Conservation (phyloP, 352 stramenopile genomes). For the Thalassiosira oceanica region DNA sequence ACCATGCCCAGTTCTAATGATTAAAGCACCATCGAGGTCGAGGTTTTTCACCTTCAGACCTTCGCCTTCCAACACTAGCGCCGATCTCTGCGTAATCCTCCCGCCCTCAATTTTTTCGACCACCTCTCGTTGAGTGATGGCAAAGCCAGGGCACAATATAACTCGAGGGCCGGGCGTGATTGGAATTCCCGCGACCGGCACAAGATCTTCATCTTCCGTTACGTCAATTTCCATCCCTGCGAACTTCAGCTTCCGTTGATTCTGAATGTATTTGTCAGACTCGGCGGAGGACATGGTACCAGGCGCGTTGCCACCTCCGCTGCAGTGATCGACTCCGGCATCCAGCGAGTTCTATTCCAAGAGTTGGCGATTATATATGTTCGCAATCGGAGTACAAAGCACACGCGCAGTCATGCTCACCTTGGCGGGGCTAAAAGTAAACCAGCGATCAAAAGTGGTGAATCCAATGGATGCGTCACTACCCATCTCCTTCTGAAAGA, state of each 20-base stretch:
- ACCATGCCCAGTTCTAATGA: slow-evolving; percentile 63
- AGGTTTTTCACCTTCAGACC: slow-evolving; percentile 72
- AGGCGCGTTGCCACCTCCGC: slow-evolving; percentile 57
- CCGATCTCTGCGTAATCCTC: slow-evolving; percentile 78
- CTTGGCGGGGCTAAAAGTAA: slow-evolving; percentile 88
- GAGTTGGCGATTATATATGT: not conserved
- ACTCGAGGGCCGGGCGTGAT: slow-evolving; percentile 70
- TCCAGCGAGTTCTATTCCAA: slow-evolving; percentile 75
- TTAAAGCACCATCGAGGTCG: slow-evolving; percentile 76
- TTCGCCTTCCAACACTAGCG: slow-evolving; percentile 82
- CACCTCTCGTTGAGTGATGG: slow-evolving; percentile 77
- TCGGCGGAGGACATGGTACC: slow-evolving; percentile 79
- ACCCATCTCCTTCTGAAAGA: slow-evolving; percentile 84
- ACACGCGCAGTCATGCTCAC: slow-evolving; percentile 49
- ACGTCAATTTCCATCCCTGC: slow-evolving; percentile 69
- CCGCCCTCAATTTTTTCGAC: slow-evolving; percentile 72
- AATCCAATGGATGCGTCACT: slow-evolving; percentile 84
- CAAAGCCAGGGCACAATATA: slow-evolving; percentile 73
- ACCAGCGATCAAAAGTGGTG: slow-evolving; percentile 85
- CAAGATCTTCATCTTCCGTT: slow-evolving; percentile 54
- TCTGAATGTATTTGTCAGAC: slow-evolving; percentile 81
- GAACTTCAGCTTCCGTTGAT: slow-evolving; percentile 73
- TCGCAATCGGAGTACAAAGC: not conserved
- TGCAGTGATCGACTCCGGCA: slow-evolving; percentile 71
- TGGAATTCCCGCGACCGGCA: slow-evolving; percentile 65